phyloP scores from a whole-genome alignment of 345 rosid species.

The Cardamine occulta region DNA sequence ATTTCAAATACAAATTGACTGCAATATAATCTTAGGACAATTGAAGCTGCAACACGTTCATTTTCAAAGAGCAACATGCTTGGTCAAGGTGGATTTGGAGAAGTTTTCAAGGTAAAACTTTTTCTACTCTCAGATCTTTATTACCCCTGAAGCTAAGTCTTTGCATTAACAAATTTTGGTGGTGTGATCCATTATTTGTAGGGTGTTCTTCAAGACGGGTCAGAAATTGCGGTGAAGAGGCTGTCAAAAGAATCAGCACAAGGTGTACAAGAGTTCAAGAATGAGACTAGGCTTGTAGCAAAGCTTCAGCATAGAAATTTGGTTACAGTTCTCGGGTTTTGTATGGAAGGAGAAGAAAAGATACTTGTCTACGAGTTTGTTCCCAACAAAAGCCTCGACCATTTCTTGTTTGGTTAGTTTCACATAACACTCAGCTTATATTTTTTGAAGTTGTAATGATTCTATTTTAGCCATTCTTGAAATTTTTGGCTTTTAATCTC shows the following conservation, averaged over 20 bases:
- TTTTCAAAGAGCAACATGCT: too few relatives aligned
- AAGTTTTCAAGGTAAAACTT: too few relatives aligned
- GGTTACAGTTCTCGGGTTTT: conserved; percentile 31
- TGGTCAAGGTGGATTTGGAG: too few relatives aligned
- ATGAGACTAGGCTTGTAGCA: conserved; percentile 31
- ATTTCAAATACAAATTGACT: too few relatives aligned
- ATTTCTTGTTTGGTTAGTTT: conserved; percentile 11
- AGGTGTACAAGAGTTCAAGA: conserved; percentile 40
- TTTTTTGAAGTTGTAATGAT: background rate
- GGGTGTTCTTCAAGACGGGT: too few relatives aligned
- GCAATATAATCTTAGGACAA: too few relatives aligned
- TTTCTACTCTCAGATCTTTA: too few relatives aligned
- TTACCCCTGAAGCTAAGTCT: too few relatives aligned
- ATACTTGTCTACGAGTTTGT: conserved; percentile 34
- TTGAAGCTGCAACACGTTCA: too few relatives aligned
- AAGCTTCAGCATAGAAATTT: conserved; percentile 36
- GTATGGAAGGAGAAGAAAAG: conserved; percentile 39
- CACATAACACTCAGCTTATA: background rate
- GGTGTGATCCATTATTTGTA: too few relatives aligned
- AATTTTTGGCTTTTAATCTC: background rate
- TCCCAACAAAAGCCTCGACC: conserved; percentile 35
- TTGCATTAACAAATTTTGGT: too few relatives aligned
- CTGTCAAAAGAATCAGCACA: conserved; percentile 36
- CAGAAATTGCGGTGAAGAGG: conserved; percentile 22
- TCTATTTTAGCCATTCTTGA: background rate